Base-by-base conservation (phyloP, 345 rosid genomes). In the Cardamine chenopodiifolia region DNA sequence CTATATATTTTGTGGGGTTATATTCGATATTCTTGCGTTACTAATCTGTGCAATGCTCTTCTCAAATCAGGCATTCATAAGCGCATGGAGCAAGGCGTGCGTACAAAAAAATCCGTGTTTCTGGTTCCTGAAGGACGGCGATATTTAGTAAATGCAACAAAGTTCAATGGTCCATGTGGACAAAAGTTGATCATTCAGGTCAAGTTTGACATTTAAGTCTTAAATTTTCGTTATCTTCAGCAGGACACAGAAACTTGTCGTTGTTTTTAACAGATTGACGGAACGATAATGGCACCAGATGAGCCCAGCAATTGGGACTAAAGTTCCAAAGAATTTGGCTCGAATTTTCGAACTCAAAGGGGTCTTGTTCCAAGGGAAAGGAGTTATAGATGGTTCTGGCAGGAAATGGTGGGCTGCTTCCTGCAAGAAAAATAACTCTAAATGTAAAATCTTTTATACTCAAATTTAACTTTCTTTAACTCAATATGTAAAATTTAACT, bases 391-490 rank as follows among this genome's bases (percentile, higher is more conserved):
- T 78, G 99, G 97, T 25, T 95, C 98, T 11, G 99, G 99, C 57
- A 86, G 96, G 79, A 89, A 92, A 82, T 95, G 99, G 99, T 95
- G 99, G 99, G 91, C 88, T 62, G 78, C 97, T 29, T 95, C 99
- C 48, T 95, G 99, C 94, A 92, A 92, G 82, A 92, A 81, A 89
- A 92, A 95, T 83, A 89, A 82, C 70, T 66, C 96, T 50, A 93
- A 93, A 90, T 73, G 98, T 93, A 88, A 70, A 22, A 40, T 72
- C 69, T 47, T 50, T 9, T 17, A 55, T 29, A 29, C 60, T 18
- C 31, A 31, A 32, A 13, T 39, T n/a, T 50, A 10, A 3, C 28
- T 66, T 66, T 72, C 65, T 72, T 26, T n/a, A 59, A 35, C 60
- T 34, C 20, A 44, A 15, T 7, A 66, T n/a, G 7, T 22, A 22